phyloP scores from a whole-genome alignment of 2,329 filamentous ascomycete genomes.

The Aureobasidium sp. region DNA sequence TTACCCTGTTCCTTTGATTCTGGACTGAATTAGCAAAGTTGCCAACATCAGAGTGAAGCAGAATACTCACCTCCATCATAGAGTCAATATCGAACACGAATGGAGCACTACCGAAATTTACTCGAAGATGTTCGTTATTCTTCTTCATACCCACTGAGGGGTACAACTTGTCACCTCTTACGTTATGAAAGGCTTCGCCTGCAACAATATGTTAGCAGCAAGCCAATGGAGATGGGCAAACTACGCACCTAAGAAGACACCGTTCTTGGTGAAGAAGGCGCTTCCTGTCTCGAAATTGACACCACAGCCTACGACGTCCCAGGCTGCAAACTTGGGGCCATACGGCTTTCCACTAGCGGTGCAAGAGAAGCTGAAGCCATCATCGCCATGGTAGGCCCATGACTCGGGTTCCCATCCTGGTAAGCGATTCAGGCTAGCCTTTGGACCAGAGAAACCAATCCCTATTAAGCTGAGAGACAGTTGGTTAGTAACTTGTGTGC shows the following conservation, averaged over 20 bases:
- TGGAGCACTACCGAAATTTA: slow-evolving; percentile 59
- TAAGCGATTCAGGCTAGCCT: slow-evolving; percentile 51
- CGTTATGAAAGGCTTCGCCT: slow-evolving; percentile 65
- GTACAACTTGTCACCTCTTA: slow-evolving; percentile 54
- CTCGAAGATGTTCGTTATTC: slow-evolving; percentile 48
- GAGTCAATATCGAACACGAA: slow-evolving; percentile 90
- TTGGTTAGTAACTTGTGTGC: slow-evolving; percentile 13
- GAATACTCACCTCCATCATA: slow-evolving; percentile 62
- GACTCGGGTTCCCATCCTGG: slow-evolving; percentile 59
- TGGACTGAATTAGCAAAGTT: slow-evolving; percentile 27
- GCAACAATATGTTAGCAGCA: slow-evolving; percentile 1
- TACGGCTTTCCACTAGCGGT: slow-evolving; percentile 50
- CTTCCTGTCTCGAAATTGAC: slow-evolving; percentile 54
- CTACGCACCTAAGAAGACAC: slow-evolving; percentile 45
- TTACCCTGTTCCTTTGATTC: slow-evolving; percentile 53
- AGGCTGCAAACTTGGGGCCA: slow-evolving; percentile 50
- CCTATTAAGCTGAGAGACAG: slow-evolving; percentile 37
- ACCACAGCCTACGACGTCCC: slow-evolving; percentile 57
- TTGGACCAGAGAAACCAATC: slow-evolving; percentile 53
- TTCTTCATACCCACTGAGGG: slow-evolving; percentile 61
- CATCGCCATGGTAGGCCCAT: slow-evolving; percentile 60
- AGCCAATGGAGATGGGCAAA: not conserved
- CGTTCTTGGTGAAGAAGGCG: slow-evolving; percentile 61
- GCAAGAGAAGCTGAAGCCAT: slow-evolving; percentile 55
- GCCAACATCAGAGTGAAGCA: not conserved